Conservation (phyloP, 495 filamentous ascomycete species). For the Talaromyces adpressus region DNA sequence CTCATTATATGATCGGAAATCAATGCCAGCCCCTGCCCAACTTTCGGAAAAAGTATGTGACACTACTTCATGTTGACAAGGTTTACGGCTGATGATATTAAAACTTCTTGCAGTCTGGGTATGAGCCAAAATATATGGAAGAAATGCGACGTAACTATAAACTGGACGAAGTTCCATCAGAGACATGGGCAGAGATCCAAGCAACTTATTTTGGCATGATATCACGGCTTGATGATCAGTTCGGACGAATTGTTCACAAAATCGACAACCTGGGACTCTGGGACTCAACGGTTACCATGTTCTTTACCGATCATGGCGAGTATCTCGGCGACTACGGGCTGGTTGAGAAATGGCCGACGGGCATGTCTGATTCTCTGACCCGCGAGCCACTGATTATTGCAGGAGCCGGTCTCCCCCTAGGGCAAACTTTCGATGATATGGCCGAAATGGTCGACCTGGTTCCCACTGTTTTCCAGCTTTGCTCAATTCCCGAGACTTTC, state of each 20-base stretch:
- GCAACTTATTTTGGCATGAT: conserved; percentile 24
- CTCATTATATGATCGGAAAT: conserved; percentile 16
- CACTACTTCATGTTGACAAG: background rate
- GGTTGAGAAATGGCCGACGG: conserved; percentile 24
- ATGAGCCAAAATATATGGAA: conserved; percentile 20
- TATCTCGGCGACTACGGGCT: conserved; percentile 21
- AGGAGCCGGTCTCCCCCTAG: conserved; percentile 19
- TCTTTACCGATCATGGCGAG: conserved; percentile 22
- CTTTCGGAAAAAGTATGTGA: background rate
- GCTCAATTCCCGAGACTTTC: conserved; percentile 15
- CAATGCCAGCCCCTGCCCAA: conserved; percentile 10
- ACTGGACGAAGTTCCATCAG: conserved; percentile 14
- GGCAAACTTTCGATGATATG: conserved; percentile 17
- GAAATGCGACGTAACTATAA: conserved; percentile 15
- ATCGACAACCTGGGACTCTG: conserved; percentile 13
- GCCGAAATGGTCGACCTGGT: conserved; percentile 24
- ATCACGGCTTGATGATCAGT: conserved; percentile 18
- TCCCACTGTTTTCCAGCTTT: conserved; percentile 20
- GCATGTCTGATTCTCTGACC: conserved; percentile 19
- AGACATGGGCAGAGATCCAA: conserved; percentile 17
- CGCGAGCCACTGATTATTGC: conserved; percentile 21
- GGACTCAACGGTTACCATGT: conserved; percentile 18
- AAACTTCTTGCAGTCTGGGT: conserved; percentile 11
- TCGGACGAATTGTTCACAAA: conserved; percentile 13
- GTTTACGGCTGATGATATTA: background rate